Percentiles rank a stretch among this genome's conserved stretches.
These are phyloP conservation scores for Helichrysum umbraculigerum DNA, from an alignment of 129 eudicot genomes.

Conservation along the genomic window DNA sequence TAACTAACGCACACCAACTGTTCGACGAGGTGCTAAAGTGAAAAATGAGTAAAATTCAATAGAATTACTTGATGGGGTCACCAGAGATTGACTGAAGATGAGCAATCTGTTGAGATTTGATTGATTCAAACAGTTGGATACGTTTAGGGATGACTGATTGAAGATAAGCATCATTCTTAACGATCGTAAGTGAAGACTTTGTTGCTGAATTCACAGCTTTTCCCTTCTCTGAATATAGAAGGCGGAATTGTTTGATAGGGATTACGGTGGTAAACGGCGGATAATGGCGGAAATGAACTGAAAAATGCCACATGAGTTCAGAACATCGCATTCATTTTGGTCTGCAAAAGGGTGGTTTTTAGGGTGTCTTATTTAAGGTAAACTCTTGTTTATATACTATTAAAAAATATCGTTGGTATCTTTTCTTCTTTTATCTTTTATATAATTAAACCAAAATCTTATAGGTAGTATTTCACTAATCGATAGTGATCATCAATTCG, in stretches of 20 bases:
- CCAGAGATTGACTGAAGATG: slow-evolving; percentile 48
- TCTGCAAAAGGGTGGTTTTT: neutral
- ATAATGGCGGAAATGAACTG: too few relatives aligned
- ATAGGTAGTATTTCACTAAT: too few relatives aligned
- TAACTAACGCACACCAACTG: neutral
- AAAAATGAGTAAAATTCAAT: neutral
- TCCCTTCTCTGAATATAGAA: slow-evolving; percentile 32
- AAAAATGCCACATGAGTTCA: too few relatives aligned
- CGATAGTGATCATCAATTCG: too few relatives aligned
- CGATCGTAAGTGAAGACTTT: slow-evolving; percentile 31
- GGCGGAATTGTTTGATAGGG: slow-evolving; percentile 1
- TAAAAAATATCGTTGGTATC: too few relatives aligned
- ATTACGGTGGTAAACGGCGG: slow-evolving; percentile 19
- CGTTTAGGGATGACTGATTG: slow-evolving; percentile 58
- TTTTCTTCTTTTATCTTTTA: too few relatives aligned
- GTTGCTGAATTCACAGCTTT: slow-evolving; percentile 33
- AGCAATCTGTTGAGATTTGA: slow-evolving; percentile 48
- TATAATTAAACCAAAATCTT: too few relatives aligned
- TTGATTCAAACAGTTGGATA: slow-evolving; percentile 54
- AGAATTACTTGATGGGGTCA: slow-evolving; percentile 56
- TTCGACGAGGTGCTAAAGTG: neutral
- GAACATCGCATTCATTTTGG: too few relatives aligned
- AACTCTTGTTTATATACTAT: too few relatives aligned
- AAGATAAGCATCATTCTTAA: slow-evolving; percentile 69
- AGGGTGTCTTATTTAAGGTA: neutral